A percentile compares a stretch with the other conserved stretches of the same genome.
phyloP scores from a whole-genome alignment of 176 grass and related monocot genomes.

The Oryza brachyantha region DNA sequence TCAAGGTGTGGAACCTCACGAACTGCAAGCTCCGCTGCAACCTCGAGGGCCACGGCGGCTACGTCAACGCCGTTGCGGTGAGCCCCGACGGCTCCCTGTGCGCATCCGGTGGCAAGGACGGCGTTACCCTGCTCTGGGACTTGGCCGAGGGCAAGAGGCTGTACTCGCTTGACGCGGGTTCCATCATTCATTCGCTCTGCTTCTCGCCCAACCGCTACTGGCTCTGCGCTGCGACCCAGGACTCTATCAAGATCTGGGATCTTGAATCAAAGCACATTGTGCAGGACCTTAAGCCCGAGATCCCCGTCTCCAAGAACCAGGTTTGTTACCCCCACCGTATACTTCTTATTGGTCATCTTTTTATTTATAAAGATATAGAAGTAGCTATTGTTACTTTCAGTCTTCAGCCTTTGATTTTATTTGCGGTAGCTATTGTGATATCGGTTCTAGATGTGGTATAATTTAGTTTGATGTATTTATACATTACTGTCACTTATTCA shows the following conservation, averaged over 20 bases:
- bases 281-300: conserved; percentile 83
- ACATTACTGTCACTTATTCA: neutral
- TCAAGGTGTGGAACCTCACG: conserved; percentile 96
- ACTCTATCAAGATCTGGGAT: conserved; percentile 95
- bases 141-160: conserved; percentile 83
- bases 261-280: conserved; percentile 90
- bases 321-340: conserved; percentile 9
- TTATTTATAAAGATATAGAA: neutral
- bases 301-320: conserved; percentile 59
- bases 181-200: conserved; percentile 77
- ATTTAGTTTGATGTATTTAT: neutral
- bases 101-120: conserved; percentile 84
- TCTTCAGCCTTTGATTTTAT: neutral
- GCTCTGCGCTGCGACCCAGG: conserved; percentile 84
- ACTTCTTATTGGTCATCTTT: neutral
- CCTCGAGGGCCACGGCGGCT: conserved; percentile 63
- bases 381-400: neutral
- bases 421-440: neutral
- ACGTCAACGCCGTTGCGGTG: conserved; percentile 79
- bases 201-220: conserved; percentile 96
- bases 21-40: conserved; percentile 83
- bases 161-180: conserved; percentile 66
- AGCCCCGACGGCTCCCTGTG: conserved; percentile 92
- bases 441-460: neutral
- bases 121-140: conserved; percentile 74